phyloP scores from a whole-genome alignment of 805 yeast genomes.

The Candida quercuum region DNA sequence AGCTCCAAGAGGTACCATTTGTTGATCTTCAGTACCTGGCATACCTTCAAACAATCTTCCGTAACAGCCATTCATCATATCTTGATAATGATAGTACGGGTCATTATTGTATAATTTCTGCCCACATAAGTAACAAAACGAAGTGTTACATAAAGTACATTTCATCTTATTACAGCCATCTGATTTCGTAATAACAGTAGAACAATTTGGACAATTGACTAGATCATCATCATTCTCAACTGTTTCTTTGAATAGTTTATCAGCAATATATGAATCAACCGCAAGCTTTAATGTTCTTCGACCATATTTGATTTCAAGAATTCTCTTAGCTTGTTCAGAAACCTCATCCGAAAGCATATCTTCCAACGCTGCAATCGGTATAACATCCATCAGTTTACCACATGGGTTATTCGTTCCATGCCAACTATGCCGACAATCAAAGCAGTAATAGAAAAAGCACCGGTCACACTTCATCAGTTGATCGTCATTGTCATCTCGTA shows the following conservation, averaged over 20 bases:
- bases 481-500: slow-evolving; percentile 41
- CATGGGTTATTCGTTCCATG: slow-evolving; percentile 51
- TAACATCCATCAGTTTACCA: slow-evolving; percentile 28
- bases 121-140: slow-evolving; percentile 56
- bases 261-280: slow-evolving; percentile 41
- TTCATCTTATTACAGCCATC: slow-evolving; percentile 66
- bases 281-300: slow-evolving; percentile 34
- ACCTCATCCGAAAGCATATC: slow-evolving; percentile 15
- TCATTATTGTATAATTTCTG: slow-evolving; percentile 29
- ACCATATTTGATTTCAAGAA: slow-evolving; percentile 41
- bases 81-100: slow-evolving; percentile 49
- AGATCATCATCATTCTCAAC: slow-evolving; percentile 37
- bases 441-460: slow-evolving; percentile 52
- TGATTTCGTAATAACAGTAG: slow-evolving; percentile 41
- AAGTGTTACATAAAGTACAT: slow-evolving; percentile 42
- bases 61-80: slow-evolving; percentile 38
- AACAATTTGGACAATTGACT: slow-evolving; percentile 49
- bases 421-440: slow-evolving; percentile 53
- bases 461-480: slow-evolving; percentile 41
- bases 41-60: slow-evolving; percentile 49
- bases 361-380: slow-evolving; percentile 23
- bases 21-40: slow-evolving; percentile 25
- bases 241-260: slow-evolving; percentile 39
- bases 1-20: too few relatives aligned
- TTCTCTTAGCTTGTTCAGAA: slow-evolving; percentile 29